Evolutionary conservation across 345 rosid species (phyloP), one percentile per base, ranked within the genome.

Genomic region (Eucalyptus albens): DNA sequence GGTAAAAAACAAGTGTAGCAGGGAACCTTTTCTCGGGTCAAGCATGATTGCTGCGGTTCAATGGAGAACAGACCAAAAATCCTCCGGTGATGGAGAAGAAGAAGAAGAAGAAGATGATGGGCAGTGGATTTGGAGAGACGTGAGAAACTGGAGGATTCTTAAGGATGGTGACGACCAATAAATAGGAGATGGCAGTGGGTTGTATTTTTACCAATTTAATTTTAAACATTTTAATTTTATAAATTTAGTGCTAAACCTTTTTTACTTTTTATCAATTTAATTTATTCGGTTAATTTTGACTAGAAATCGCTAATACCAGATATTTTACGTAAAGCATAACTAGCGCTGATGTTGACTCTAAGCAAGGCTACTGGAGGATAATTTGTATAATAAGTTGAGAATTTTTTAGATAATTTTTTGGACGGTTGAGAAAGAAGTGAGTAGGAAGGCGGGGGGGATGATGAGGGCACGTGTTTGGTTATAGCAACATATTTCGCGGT

Each of bases 221-320:
- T 26, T 12, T 26, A 60, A 60, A 27, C 0, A 2, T 26, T 59
- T 59, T 1, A 59, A 21, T 59, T 60, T 60, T 11, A 27, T 6
- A 2, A 12, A 60, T 60, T 5, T 12, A 60, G 2, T 60, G 8
- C 2, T 60, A 60, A 60, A 60, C 0, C 0, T 4, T 60, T 11
- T 6, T 62, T 27, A 62, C 1, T 27, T 60, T 60, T 60, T 27
- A 27, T 7, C 8, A 11, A 60, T 60, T 60, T 6, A 60, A 4
- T 60, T 0, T 1, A 60, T 60, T 2, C 0, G 4, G 15, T 1
- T 27, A 60, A 60, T 60, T 27, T 60, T 26, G 1, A 60, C 0
- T 27, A 3, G 2, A 60, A 12, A 60, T 60, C 1, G 2, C 2
- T 60, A 13, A 60, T 0, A 5, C 2, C 1, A 0, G 1, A 12